Conservation (phyloP, 192 early-diverging fungal genomes). For the Entomortierella parvispora region DNA sequence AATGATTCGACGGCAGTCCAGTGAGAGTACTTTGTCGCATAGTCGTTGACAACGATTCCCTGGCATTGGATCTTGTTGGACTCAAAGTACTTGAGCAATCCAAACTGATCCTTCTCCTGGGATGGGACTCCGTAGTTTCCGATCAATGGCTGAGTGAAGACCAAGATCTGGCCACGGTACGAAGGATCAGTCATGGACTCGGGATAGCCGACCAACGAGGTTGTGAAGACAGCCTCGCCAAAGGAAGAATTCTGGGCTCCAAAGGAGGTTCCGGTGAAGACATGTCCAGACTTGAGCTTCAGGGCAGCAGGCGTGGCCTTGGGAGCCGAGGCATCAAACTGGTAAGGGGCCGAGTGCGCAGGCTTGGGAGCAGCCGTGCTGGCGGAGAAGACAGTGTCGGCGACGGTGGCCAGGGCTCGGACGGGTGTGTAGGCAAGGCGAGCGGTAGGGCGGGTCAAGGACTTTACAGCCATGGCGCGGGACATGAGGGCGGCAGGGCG, state of each 20-base stretch:
- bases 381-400: conserved; percentile 62
- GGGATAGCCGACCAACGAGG: conserved; percentile 93
- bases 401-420: conserved; percentile 61
- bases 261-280: conserved; percentile 88
- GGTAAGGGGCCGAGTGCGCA: conserved; percentile 32
- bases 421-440: conserved; percentile 16
- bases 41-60: conserved; percentile 92
- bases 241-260: conserved; percentile 76
- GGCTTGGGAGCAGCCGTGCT: conserved; percentile 44
- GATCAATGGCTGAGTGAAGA: conserved; percentile 95
- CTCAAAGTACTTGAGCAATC: conserved; percentile 90
- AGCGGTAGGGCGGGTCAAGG: conserved; percentile 18
- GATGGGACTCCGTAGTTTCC: conserved; percentile 97
- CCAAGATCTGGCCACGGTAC: conserved; percentile 95
- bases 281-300: conserved; percentile 82
- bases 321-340: conserved; percentile 40
- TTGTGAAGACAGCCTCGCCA: conserved; percentile 97
- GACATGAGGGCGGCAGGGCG: conserved; percentile 24
- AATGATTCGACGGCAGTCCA: conserved; percentile 94
- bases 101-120: conserved; percentile 77
- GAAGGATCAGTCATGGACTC: conserved; percentile 98
- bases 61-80: conserved; percentile 84
- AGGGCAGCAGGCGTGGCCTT: conserved; percentile 70
- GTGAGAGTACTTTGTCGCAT: conserved; percentile 91
- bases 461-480: conserved; percentile 10